A percentile compares a stretch with the other conserved stretches of the same genome.
Evolutionary conservation across 2,329 filamentous ascomycete species (phyloP).

Genomic region (Penicillium sp.): DNA sequence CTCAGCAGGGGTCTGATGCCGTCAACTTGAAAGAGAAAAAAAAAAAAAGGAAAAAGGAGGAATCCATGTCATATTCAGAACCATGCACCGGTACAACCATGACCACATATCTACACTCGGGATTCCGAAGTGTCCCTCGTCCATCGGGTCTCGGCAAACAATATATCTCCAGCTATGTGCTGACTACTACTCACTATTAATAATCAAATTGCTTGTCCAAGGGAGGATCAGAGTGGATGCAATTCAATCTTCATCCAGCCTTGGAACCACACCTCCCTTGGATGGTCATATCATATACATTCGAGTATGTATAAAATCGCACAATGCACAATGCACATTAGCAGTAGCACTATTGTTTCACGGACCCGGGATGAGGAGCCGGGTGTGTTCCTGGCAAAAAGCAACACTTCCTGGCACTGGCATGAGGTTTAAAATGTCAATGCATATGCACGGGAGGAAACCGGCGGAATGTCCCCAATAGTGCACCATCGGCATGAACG

Average conservation of each 20-base stretch:
- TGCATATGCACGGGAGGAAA: slow-evolving; percentile 3
- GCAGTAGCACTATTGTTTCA: not conserved
- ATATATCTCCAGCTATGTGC: not conserved
- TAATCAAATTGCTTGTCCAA: not conserved
- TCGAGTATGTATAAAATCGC: not conserved
- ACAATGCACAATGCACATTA: not conserved
- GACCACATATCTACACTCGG: slow-evolving; percentile 1
- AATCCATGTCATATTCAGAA: not conserved
- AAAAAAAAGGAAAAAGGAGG: not conserved
- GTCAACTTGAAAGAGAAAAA: not conserved
- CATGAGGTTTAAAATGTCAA: slow-evolving; percentile 3
- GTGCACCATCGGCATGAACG: slow-evolving; percentile 7
- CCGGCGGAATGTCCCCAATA: slow-evolving; percentile 8
- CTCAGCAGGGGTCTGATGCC: slow-evolving; percentile 2
- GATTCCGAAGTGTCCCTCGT: slow-evolving; percentile 3
- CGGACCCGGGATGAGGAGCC: not conserved
- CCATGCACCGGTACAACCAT: slow-evolving; percentile 1
- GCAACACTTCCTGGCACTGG: not conserved
- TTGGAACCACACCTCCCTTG: too few species aligned
- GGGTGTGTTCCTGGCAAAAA: slow-evolving; percentile 7
- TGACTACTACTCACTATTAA: not conserved
- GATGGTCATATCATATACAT: not conserved
- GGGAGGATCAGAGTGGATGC: not conserved
- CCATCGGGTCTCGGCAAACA: slow-evolving; percentile 4
- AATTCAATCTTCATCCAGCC: not conserved